Evolutionary conservation across 345 rosid genomes (phyloP).

Genomic region (Abelmoschus esculentus): DNA sequence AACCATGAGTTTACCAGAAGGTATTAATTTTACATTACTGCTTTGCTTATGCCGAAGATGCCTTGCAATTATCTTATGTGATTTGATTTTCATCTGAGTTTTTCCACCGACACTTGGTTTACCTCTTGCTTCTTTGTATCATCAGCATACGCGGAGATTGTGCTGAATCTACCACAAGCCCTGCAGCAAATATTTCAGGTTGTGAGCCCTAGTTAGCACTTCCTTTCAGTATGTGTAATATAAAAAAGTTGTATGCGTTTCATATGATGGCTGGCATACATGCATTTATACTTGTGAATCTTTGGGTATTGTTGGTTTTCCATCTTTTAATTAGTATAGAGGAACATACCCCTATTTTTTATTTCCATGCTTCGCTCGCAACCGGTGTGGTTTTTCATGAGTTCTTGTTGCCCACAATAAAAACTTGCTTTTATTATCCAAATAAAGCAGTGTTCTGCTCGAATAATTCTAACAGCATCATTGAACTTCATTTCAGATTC

Average conservation of each 20-base stretch:
- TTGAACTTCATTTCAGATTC: no score
- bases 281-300: neutral
- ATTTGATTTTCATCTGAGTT: neutral
- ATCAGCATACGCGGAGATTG: slow-evolving; percentile 90
- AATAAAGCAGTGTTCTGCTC: no score
- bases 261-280: neutral
- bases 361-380: neutral
- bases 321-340: neutral
- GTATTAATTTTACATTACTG: slow-evolving; percentile 23
- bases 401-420: neutral
- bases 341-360: neutral
- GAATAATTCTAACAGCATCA: no score
- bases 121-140: neutral
- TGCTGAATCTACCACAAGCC: slow-evolving; percentile 58
- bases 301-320: neutral
- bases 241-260: neutral
- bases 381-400: neutral
- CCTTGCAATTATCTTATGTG: no score
- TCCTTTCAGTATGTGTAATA: neutral
- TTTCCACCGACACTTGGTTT: neutral
- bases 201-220: slow-evolving; percentile 23
- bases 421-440: no score
- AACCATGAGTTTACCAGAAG: slow-evolving; percentile 83
- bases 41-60: no score
- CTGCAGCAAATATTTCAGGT: slow-evolving; percentile 47